Conservation (phyloP, 495 filamentous ascomycete species). For the Podospora conica region DNA sequence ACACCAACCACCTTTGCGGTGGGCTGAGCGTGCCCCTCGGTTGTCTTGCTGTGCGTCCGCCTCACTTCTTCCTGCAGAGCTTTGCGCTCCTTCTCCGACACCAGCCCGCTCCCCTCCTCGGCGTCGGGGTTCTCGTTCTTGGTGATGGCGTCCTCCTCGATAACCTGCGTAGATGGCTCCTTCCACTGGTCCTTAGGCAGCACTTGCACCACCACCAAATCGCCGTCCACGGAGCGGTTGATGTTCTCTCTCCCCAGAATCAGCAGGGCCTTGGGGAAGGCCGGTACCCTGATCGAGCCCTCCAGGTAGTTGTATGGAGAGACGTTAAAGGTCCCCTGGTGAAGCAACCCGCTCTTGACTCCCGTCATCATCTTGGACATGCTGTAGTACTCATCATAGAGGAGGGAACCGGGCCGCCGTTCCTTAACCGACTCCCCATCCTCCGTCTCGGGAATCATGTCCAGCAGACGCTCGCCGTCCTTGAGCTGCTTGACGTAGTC, state of each 20-base stretch:
- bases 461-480: constrained; percentile 76
- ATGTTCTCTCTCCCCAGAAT: constrained; percentile 94
- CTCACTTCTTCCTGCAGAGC: constrained; percentile 87
- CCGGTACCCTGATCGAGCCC: constrained; percentile 78
- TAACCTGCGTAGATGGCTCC: constrained; percentile 83
- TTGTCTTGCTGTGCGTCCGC: constrained; percentile 69
- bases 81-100: constrained; percentile 78
- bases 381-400: constrained; percentile 78
- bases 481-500: constrained; percentile 81
- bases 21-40: constrained; percentile 77
- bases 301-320: constrained; percentile 97
- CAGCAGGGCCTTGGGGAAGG: constrained; percentile 82
- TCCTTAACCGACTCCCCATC: constrained; percentile 60
- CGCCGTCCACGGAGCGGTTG: constrained; percentile 86
- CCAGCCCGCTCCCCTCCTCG: constrained; percentile 64
- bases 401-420: constrained; percentile 54
- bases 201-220: constrained; percentile 86
- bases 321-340: constrained; percentile 92
- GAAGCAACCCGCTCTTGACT: constrained; percentile 73
- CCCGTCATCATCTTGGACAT: constrained; percentile 96
- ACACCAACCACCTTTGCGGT: constrained; percentile 91
- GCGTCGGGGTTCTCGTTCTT: constrained; percentile 87
- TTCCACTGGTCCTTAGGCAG: constrained; percentile 96
- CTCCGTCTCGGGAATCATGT: constrained; percentile 80
- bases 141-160: constrained; percentile 89